Conservation (phyloP, 345 rosid genomes). For the Brassica nigra region DNA sequence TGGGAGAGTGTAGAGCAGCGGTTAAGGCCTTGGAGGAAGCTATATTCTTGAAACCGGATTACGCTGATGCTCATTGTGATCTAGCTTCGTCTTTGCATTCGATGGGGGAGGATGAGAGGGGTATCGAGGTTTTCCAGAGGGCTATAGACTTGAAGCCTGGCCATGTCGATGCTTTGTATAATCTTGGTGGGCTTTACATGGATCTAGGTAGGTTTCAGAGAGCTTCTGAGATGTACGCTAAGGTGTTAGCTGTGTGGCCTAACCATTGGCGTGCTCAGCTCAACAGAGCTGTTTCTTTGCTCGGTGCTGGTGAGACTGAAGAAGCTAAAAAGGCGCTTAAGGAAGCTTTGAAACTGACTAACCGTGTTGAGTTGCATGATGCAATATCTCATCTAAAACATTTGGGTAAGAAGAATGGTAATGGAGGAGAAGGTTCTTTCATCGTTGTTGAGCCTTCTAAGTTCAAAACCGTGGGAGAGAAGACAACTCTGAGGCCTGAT, state of each 20-base stretch:
- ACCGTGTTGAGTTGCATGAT: slow-evolving; percentile 90
- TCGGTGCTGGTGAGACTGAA: slow-evolving; percentile 93
- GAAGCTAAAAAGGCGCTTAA: slow-evolving; percentile 89
- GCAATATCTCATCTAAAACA: slow-evolving; percentile 85
- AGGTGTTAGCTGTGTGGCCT: slow-evolving; percentile 92
- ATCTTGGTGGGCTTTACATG: slow-evolving; percentile 99
- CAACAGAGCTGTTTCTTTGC: slow-evolving; percentile 85
- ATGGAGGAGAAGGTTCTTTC: slow-evolving; percentile 62
- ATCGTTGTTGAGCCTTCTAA: slow-evolving; percentile 68
- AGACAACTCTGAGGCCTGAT: slow-evolving; percentile 71
- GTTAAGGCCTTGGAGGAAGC: slow-evolving; percentile 98
- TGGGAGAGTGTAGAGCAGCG: slow-evolving; percentile 94
- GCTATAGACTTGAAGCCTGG: slow-evolving; percentile 96
- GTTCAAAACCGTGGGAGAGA: slow-evolving; percentile 69
- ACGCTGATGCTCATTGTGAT: slow-evolving; percentile 97
- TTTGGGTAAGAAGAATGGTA: slow-evolving; percentile 56
- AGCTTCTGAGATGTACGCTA: slow-evolving; percentile 92
- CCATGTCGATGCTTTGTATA: slow-evolving; percentile 89
- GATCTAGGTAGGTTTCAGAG: slow-evolving; percentile 94
- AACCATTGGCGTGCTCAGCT: slow-evolving; percentile 99
- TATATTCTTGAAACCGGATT: slow-evolving; percentile 89
- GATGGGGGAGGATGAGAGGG: slow-evolving; percentile 95
- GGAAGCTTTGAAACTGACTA: slow-evolving; percentile 94
- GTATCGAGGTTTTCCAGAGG: slow-evolving; percentile 93
- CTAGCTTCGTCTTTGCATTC: slow-evolving; percentile 93